Evolutionary conservation across 345 rosid genomes (phyloP).

Genomic region (Hibiscus tridactylites): DNA sequence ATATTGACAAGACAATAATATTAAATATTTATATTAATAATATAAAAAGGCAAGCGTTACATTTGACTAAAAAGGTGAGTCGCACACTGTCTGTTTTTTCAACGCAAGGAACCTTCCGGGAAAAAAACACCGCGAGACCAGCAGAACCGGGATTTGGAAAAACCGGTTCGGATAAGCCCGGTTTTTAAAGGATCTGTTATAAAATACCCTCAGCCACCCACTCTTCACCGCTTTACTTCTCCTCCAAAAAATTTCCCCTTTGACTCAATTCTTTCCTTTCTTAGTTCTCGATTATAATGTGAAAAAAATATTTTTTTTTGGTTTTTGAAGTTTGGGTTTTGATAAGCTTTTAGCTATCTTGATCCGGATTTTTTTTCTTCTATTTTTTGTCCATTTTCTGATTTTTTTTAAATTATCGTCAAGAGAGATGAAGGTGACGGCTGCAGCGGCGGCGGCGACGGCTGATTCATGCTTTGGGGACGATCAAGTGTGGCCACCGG

Average conservation of each 20-base stretch:
- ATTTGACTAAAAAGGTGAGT: neutral
- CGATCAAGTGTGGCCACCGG: slow-evolving; percentile 61
- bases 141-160: neutral
- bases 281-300: neutral
- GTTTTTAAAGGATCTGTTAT: neutral
- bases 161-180: neutral
- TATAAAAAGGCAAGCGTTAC: too few relatives aligned
- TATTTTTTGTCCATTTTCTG: neutral
- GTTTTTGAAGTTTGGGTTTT: neutral
- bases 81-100: neutral
- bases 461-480: slow-evolving; percentile 18
- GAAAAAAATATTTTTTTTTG: neutral
- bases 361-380: neutral
- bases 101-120: neutral
- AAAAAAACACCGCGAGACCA: neutral
- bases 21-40: too few relatives aligned
- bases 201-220: neutral
- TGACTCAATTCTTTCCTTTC: neutral
- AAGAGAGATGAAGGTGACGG: neutral
- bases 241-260: neutral
- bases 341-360: neutral
- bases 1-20: too few relatives aligned
- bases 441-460: neutral
- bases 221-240: neutral
- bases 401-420: neutral